Percentiles rank a stretch among this genome's conserved stretches.
phyloP scores from a whole-genome alignment of 345 rosid genomes.

The Bruguiera gymnorhiza region DNA sequence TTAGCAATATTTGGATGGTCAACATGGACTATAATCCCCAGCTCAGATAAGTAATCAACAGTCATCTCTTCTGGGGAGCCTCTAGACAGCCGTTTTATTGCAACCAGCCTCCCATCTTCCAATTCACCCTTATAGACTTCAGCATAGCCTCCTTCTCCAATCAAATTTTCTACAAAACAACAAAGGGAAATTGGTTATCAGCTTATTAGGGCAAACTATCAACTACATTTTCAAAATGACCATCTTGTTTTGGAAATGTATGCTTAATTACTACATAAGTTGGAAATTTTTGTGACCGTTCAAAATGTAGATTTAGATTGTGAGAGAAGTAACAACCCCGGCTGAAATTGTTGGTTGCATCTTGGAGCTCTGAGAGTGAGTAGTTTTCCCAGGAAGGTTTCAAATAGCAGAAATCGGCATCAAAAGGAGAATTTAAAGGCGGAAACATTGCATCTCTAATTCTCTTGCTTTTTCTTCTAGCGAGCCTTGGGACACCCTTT shows the following conservation, averaged over 20 bases:
- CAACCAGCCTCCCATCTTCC: constrained; percentile 58
- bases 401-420: constrained; percentile 54
- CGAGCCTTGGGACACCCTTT: constrained; percentile 51
- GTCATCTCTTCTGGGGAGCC: constrained; percentile 88
- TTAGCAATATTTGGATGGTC: constrained; percentile 90
- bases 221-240: background rate
- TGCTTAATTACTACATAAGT: background rate
- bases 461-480: constrained; percentile 61
- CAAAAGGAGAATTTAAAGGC: constrained; percentile 36
- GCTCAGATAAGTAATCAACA: constrained; percentile 73
- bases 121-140: constrained; percentile 78
- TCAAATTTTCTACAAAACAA: constrained; percentile 56
- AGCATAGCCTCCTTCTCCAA: constrained; percentile 91
- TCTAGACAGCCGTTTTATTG: constrained; percentile 67
- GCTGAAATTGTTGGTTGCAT: constrained; percentile 77
- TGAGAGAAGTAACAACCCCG: constrained; percentile 45
- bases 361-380: constrained; percentile 54
- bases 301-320: background rate
- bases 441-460: constrained; percentile 55
- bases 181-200: constrained; percentile 4
- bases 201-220: background rate
- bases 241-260: too few species aligned
- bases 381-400: constrained; percentile 78
- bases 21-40: constrained; percentile 86
- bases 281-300: background rate